Percentiles rank a stretch among this genome's conserved stretches.
phyloP scores from a whole-genome alignment of 441 rosid species.

The Brassica balearica region DNA sequence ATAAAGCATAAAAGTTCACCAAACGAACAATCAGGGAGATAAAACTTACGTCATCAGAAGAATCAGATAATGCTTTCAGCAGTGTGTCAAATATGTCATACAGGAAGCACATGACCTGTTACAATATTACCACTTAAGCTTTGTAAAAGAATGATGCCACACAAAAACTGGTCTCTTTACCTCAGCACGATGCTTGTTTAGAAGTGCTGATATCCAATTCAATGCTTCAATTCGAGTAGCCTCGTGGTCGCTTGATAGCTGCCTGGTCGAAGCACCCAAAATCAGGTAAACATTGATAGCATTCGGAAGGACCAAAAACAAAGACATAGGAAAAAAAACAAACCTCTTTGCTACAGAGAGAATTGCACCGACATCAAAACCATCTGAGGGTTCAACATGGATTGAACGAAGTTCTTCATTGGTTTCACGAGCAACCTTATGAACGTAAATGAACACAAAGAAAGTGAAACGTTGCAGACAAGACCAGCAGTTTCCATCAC shows the following conservation, averaged over 20 bases:
- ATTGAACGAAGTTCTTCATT: conserved; percentile 98
- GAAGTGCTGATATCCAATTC: conserved; percentile 93
- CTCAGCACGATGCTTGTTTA: conserved; percentile 89
- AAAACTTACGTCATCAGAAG: conserved; percentile 83
- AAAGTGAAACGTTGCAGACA: conserved; percentile 21
- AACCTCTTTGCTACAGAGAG: conserved; percentile 96
- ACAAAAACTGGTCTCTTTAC: conserved; percentile 43
- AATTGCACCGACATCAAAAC: conserved; percentile 86
- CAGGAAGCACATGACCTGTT: conserved; percentile 82
- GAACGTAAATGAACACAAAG: conserved; percentile 13
- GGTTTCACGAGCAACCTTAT: conserved; percentile 98
- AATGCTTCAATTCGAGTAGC: conserved; percentile 97
- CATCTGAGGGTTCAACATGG: conserved; percentile 87
- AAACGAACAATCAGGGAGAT: conserved; percentile 21
- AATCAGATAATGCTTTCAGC: conserved; percentile 87
- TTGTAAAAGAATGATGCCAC: conserved; percentile 24
- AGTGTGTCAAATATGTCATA: conserved; percentile 92
- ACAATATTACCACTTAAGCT: conserved; percentile 37
- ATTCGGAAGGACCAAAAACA: conserved; percentile 13
- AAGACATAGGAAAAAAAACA: conserved; percentile 36
- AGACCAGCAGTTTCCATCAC: conserved; percentile 20
- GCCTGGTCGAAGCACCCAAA: conserved; percentile 58
- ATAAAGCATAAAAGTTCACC: neutral
- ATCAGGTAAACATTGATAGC: conserved; percentile 28
- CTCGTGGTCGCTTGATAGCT: conserved; percentile 87